A percentile compares a stretch with the other conserved stretches of the same genome.
Evolutionary conservation across 2,329 filamentous ascomycete species (phyloP).

Genomic region (Colletotrichum lindemuthianum): DNA sequence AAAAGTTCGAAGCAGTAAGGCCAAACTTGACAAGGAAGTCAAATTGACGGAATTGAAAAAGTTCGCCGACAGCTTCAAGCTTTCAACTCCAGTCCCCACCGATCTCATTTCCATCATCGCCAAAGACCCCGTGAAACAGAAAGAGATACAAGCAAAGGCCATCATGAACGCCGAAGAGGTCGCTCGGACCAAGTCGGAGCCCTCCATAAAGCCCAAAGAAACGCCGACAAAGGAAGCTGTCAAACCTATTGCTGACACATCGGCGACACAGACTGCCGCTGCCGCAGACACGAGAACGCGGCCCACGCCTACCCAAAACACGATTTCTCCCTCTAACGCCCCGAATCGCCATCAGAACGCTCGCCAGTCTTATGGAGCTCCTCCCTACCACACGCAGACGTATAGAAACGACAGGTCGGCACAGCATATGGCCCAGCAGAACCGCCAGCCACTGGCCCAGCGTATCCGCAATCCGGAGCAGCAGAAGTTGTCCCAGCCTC

Average conservation of each 20-base stretch:
- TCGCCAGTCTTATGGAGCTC: constrained; percentile 60
- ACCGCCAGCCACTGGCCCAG: constrained; percentile 55
- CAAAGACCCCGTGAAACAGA: constrained; percentile 95
- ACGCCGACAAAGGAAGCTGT: constrained; percentile 59
- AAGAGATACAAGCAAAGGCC: constrained; percentile 90
- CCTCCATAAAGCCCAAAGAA: constrained; percentile 63
- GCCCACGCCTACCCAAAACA: constrained; percentile 47
- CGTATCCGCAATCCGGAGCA: constrained; percentile 63
- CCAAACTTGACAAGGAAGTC: constrained; percentile 83
- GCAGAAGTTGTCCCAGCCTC: constrained; percentile 58
- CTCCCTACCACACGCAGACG: constrained; percentile 56
- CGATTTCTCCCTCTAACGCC: constrained; percentile 41
- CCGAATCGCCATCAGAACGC: constrained; percentile 57
- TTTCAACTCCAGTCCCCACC: constrained; percentile 89
- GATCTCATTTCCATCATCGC: constrained; percentile 95
- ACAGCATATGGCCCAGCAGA: constrained; percentile 53
- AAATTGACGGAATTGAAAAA: constrained; percentile 96
- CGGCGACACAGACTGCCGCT: constrained; percentile 33
- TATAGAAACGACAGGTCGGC: constrained; percentile 60
- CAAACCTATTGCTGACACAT: constrained; percentile 44
- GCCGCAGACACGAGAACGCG: constrained; percentile 45
- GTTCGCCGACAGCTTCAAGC: constrained; percentile 93
- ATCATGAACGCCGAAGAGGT: constrained; percentile 77
- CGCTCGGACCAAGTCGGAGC: constrained; percentile 55
- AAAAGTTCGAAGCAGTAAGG: constrained; percentile 66